Evolutionary conservation across 148 eudicot genomes (phyloP).

Genomic region (Agrostemma githago): DNA sequence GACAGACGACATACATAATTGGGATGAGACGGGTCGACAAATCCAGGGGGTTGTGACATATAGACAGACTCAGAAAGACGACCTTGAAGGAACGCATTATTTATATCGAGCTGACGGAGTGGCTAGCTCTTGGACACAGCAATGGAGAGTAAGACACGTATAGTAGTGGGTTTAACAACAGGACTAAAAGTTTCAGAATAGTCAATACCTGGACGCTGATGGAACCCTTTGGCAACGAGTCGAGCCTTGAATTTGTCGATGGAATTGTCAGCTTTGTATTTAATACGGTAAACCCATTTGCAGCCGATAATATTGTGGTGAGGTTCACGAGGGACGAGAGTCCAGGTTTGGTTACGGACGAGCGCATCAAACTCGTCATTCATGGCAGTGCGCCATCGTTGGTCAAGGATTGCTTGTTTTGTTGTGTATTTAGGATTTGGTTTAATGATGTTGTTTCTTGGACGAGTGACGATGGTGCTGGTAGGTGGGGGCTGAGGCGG

Average conservation of each 20-base stretch:
- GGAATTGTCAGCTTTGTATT: not conserved
- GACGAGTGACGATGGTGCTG: too few relatives aligned
- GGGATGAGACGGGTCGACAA: too few relatives aligned
- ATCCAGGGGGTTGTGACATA: too few relatives aligned
- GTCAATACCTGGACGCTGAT: not conserved
- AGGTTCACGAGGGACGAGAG: not conserved
- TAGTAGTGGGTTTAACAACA: not conserved
- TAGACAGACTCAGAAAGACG: too few relatives aligned
- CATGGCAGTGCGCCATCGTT: constrained; percentile 8
- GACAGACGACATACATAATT: too few relatives aligned
- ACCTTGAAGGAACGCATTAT: too few relatives aligned
- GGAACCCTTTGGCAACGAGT: not conserved
- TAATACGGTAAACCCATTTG: not conserved
- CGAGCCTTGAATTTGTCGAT: not conserved
- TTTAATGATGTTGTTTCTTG: not conserved
- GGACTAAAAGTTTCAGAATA: not conserved
- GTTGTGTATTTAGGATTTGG: not conserved
- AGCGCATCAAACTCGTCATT: too few relatives aligned
- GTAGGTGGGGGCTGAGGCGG: too few relatives aligned
- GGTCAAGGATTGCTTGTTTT: not conserved
- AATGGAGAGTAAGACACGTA: too few relatives aligned
- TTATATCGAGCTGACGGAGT: too few relatives aligned
- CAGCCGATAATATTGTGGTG: not conserved
- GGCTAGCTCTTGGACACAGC: too few relatives aligned
- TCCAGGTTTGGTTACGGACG: not conserved